A percentile compares a stretch with the other conserved stretches of the same genome.
Evolutionary conservation across 2,329 filamentous ascomycete species (phyloP).

Genomic region (Trichophyton schoenleinii): DNA sequence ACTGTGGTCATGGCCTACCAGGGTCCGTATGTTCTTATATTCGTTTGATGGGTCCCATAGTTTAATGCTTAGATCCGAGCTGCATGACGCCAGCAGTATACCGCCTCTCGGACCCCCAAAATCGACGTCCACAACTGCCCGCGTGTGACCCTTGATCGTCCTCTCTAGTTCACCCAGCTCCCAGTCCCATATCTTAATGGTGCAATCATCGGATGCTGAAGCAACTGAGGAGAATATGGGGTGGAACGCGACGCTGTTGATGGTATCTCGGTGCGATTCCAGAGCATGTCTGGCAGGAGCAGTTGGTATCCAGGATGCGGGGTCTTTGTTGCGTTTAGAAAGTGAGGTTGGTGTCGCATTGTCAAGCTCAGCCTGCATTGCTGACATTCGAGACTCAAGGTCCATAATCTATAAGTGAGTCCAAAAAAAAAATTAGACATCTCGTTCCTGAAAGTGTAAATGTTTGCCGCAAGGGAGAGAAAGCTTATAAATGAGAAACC

Average conservation of each 20-base stretch:
- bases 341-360: constrained; percentile 68
- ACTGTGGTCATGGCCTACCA: constrained; percentile 84
- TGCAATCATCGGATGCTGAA: constrained; percentile 81
- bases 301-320: constrained; percentile 73
- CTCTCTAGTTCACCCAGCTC: constrained; percentile 80
- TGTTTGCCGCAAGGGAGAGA: not conserved
- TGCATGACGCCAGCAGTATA: constrained; percentile 70
- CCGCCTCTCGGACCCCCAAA: constrained; percentile 75
- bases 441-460: not conserved
- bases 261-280: constrained; percentile 65
- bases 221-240: constrained; percentile 82
- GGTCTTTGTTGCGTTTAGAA: constrained; percentile 69
- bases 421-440: not conserved
- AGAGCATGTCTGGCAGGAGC: constrained; percentile 69
- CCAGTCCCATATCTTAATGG: constrained; percentile 97
- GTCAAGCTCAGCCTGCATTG: constrained; percentile 72
- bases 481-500: not conserved
- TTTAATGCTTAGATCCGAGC: constrained; percentile 83
- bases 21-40: constrained; percentile 87
- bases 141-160: constrained; percentile 86
- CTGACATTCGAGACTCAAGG: constrained; percentile 60
- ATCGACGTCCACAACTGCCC: constrained; percentile 75
- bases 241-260: constrained; percentile 86
- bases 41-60: constrained; percentile 86
- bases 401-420: constrained; percentile 65